Evolutionary conservation across 148 eudicot genomes (phyloP), one percentile per base, ranked within the genome.

Genomic region (Camellia sinensis): DNA sequence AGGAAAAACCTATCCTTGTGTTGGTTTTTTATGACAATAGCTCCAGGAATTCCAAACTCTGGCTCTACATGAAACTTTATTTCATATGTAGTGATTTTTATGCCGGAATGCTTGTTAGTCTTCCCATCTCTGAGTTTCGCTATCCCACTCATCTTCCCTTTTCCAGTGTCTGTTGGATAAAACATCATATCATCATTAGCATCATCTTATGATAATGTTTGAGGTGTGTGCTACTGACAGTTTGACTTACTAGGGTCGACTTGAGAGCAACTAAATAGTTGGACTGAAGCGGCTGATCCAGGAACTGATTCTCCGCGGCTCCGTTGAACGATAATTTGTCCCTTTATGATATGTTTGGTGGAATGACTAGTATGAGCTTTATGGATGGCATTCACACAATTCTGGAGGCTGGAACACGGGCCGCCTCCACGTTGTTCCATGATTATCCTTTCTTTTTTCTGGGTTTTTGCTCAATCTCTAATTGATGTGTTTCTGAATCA

Each of bases 21-120:
- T 74, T 57, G 44, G 67, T 59, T 82, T 57, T 59, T 82, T 17
- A 82, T 67, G 54, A 59, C 45, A 73, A 82, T 57, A 19, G 85
- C 81, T 82, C 85, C 85, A 5, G 85, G 85, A 66, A 52, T 59
- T 73, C 78, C 85, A 46, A 82, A 82, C 57, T 37, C 75, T 78
- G 72, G n/a, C 59, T 67, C 73, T 43, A 78, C 75, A 15, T 6
- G 43, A 56, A 82, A 82, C 45, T 78, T 76, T 67, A 82, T 2
- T 67, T 66, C 65, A 41, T 78, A 82, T 13, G 73, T 53, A 7
- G 41, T 52, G 50, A n/a, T 78, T 15, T 73, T 19, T 46, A 45
- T 37, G 54, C 54, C n/a, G 21, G 44, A 43, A 41, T 14, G n/a
- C 79, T 54, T 65, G 54, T 37, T 67, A 29, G 52, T 78, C 73